Evolutionary conservation across 2,329 filamentous ascomycete species (phyloP).

Genomic region (Arthrobotrys sinensis): DNA sequence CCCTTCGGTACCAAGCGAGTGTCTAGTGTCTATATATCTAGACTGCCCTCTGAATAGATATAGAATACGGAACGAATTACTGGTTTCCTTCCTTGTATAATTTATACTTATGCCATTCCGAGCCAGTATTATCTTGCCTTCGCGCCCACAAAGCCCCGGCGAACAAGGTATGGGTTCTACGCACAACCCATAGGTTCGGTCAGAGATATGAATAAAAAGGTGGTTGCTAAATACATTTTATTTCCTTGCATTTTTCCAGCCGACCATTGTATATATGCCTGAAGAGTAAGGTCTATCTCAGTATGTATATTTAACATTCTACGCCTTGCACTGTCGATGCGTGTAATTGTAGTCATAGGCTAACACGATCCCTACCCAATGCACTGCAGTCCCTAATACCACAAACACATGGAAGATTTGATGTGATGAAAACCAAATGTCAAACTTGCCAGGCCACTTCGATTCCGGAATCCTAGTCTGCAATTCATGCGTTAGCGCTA

Average conservation of each 20-base stretch:
- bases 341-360: conserved; percentile 66
- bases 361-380: conserved; percentile 67
- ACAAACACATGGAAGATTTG: conserved; percentile 71
- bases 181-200: not conserved
- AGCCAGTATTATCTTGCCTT: no score
- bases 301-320: conserved; percentile 30
- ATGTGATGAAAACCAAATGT: conserved; percentile 70
- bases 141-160: no score
- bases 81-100: no score
- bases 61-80: no score
- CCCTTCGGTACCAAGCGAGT: no score
- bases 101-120: no score
- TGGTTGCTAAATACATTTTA: not conserved
- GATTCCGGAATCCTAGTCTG: conserved; percentile 70
- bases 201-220: not conserved
- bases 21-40: no score
- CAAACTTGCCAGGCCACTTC: conserved; percentile 68
- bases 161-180: not conserved
- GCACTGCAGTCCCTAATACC: conserved; percentile 68
- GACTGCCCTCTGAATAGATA: no score
- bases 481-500: conserved; percentile 18
- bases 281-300: not conserved
- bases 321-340: conserved; percentile 35
- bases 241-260: not conserved
- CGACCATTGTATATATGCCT: not conserved